These are phyloP conservation scores for Fusarium humuli DNA, from an alignment of 2,329 filamentous ascomycete species.

Conservation along the genomic window DNA sequence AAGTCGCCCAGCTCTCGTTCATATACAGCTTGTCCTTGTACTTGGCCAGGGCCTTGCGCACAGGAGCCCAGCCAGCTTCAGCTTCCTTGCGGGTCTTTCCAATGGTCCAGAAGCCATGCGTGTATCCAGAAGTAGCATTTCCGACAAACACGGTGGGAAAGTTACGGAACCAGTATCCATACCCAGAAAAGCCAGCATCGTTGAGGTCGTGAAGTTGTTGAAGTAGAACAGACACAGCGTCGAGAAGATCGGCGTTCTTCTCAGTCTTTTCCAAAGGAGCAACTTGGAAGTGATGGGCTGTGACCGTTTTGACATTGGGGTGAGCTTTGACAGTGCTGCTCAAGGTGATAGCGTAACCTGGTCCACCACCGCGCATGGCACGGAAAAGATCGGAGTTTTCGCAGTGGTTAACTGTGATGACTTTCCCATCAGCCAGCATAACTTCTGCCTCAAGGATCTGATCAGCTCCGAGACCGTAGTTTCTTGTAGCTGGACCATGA, in stretches of 20 bases:
- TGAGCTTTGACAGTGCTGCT: slow-evolving; percentile 33
- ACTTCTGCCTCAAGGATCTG: slow-evolving; percentile 33
- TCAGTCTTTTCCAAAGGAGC: slow-evolving; percentile 19
- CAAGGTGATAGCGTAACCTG: slow-evolving; percentile 23
- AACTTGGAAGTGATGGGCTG: slow-evolving; percentile 14
- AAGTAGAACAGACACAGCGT: slow-evolving; percentile 7
- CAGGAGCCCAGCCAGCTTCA: slow-evolving; percentile 14
- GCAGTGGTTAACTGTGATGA: slow-evolving; percentile 26
- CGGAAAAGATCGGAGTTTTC: slow-evolving; percentile 30
- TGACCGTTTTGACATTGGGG: slow-evolving; percentile 24
- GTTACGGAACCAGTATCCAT: slow-evolving; percentile 35
- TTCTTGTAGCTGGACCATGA: slow-evolving; percentile 30
- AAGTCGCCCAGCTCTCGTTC: slow-evolving; percentile 27
- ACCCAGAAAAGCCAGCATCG: slow-evolving; percentile 32
- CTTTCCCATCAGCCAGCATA: slow-evolving; percentile 23
- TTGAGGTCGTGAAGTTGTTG: slow-evolving; percentile 31
- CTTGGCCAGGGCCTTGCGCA: slow-evolving; percentile 6
- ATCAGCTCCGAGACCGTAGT: slow-evolving; percentile 30
- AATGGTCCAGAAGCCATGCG: slow-evolving; percentile 26
- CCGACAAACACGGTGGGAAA: slow-evolving; percentile 15
- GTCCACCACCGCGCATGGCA: slow-evolving; percentile 27
- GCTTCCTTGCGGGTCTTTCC: slow-evolving; percentile 6
- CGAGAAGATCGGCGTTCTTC: slow-evolving; percentile 18
- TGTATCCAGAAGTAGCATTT: slow-evolving; percentile 28
- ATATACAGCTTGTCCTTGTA: slow-evolving; percentile 28